Percentiles rank a stretch among this genome's conserved stretches.
Evolutionary conservation across 2,329 filamentous ascomycete genomes (phyloP).

Genomic region (Fusarium palustre): DNA sequence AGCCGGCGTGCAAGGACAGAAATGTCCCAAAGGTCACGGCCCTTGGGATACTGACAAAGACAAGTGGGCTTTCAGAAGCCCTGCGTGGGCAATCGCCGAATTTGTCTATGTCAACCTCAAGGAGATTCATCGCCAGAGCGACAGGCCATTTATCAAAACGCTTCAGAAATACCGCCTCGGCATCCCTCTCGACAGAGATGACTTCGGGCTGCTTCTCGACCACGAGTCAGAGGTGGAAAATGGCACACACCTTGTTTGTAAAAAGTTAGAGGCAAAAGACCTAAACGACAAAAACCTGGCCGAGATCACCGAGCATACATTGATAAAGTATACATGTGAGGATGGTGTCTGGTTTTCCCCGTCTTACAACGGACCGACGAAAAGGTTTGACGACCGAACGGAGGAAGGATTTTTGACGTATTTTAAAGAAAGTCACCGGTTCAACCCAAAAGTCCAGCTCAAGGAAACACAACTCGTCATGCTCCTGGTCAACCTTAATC

Average conservation of each 20-base stretch:
- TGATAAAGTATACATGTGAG: not conserved
- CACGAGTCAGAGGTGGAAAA: constrained; percentile 52
- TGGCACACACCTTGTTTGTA: constrained; percentile 33
- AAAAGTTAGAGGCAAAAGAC: constrained; percentile 1
- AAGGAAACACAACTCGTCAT: constrained; percentile 39
- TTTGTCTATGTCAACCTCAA: constrained; percentile 66
- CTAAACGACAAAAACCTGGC: not conserved
- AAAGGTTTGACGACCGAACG: too few species aligned
- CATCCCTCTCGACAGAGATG: constrained; percentile 50
- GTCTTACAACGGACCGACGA: not conserved
- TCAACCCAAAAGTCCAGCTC: constrained; percentile 27
- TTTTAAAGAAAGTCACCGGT: constrained; percentile 10
- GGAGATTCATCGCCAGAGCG: constrained; percentile 68
- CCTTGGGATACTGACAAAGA: constrained; percentile 48
- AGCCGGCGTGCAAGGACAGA: not conserved
- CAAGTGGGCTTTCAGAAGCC: constrained; percentile 71
- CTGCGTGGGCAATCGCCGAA: constrained; percentile 64
- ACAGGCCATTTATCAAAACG: constrained; percentile 64
- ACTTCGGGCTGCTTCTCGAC: constrained; percentile 59
- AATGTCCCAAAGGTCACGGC: not conserved
- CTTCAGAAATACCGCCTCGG: constrained; percentile 67
- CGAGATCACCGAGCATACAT: not conserved
- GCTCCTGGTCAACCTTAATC: constrained; percentile 42
- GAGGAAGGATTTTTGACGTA: not conserved
- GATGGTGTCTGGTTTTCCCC: not conserved